Conservation (phyloP, 441 rosid species). For the Eruca vesicaria region DNA sequence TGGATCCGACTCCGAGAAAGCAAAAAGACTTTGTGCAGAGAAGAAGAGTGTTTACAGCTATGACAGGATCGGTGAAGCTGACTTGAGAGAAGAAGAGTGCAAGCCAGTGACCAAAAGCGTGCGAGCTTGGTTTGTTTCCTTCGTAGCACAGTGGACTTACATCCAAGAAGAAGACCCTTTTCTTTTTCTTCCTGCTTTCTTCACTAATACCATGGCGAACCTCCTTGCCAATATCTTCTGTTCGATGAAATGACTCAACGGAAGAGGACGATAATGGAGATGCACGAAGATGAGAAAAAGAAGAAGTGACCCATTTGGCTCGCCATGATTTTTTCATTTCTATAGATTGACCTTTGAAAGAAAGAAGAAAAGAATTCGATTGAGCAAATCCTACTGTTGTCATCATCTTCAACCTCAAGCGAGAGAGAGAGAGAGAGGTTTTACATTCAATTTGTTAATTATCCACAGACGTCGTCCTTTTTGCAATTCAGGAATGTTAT, state of each 20-base stretch:
- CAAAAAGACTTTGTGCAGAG: neutral
- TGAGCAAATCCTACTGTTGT: conserved; percentile 28
- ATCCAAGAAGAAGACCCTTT: conserved; percentile 85
- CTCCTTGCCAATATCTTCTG: conserved; percentile 22
- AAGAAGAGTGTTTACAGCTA: conserved; percentile 55
- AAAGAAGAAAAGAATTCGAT: conserved; percentile 11
- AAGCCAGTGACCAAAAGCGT: conserved; percentile 69
- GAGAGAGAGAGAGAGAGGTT: neutral
- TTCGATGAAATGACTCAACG: conserved; percentile 50
- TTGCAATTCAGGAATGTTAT: neutral
- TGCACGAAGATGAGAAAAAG: neutral
- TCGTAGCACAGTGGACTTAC: conserved; percentile 82
- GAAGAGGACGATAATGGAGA: neutral
- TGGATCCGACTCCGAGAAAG: neutral
- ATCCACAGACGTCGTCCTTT: neutral
- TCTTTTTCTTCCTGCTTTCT: conserved; percentile 36
- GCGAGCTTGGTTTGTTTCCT: conserved; percentile 73
- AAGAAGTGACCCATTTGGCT: conserved; percentile 19
- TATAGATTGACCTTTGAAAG: neutral
- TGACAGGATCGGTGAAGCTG: conserved; percentile 73
- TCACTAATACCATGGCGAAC: conserved; percentile 17
- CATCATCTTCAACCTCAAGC: conserved; percentile 24
- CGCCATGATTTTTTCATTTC: neutral
- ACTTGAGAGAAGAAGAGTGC: conserved; percentile 84
- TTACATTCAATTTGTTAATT: neutral